Conservation (phyloP, 2,329 filamentous ascomycete species). For the Monosporascus sp. region DNA sequence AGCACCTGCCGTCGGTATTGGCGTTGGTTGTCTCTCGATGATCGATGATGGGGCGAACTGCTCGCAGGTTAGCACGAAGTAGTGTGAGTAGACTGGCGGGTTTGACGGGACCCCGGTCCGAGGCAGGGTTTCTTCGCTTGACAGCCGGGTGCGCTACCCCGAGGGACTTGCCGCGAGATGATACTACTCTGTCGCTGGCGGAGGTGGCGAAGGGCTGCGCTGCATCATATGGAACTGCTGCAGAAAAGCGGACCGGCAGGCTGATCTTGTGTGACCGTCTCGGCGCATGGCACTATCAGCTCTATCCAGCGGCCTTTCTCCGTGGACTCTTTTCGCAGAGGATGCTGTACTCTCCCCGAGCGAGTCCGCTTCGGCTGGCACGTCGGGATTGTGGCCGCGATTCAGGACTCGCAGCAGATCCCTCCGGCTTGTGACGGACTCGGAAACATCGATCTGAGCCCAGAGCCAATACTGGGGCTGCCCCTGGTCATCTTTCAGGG, state of each 20-base stretch:
- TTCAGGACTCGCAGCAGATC: slow-evolving; percentile 47
- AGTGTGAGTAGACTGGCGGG: slow-evolving; percentile 18
- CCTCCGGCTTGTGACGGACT: slow-evolving; percentile 41
- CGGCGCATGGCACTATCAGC: slow-evolving; percentile 6
- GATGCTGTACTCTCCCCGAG: slow-evolving; percentile 5
- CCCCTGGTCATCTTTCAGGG: slow-evolving; percentile 42
- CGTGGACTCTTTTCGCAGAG: slow-evolving; percentile 1
- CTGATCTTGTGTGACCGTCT: slow-evolving; percentile 2
- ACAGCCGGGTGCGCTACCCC: slow-evolving; percentile 6
- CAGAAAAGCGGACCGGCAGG: slow-evolving; percentile 6
- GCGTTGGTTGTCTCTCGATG: slow-evolving; percentile 5
- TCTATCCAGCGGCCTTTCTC: slow-evolving; percentile 1
- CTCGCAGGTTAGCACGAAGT: slow-evolving; percentile 5
- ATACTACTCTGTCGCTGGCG: slow-evolving; percentile 4
- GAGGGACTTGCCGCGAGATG: slow-evolving; percentile 25
- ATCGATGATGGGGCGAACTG: not conserved
- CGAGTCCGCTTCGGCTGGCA: slow-evolving; percentile 20
- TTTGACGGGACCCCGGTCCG: slow-evolving; percentile 2
- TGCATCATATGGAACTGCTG: slow-evolving; percentile 4
- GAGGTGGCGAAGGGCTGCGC: slow-evolving; percentile 1
- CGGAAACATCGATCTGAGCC: slow-evolving; percentile 53
- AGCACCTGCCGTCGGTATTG: slow-evolving; percentile 9
- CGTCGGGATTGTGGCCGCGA: slow-evolving; percentile 29
- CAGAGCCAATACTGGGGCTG: slow-evolving; percentile 48
- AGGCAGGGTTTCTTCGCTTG: not conserved